A percentile compares a stretch with the other conserved stretches of the same genome.
Conservation (phyloP, 371 early-diverging fungal species). For the Mortierella sp. region DNA sequence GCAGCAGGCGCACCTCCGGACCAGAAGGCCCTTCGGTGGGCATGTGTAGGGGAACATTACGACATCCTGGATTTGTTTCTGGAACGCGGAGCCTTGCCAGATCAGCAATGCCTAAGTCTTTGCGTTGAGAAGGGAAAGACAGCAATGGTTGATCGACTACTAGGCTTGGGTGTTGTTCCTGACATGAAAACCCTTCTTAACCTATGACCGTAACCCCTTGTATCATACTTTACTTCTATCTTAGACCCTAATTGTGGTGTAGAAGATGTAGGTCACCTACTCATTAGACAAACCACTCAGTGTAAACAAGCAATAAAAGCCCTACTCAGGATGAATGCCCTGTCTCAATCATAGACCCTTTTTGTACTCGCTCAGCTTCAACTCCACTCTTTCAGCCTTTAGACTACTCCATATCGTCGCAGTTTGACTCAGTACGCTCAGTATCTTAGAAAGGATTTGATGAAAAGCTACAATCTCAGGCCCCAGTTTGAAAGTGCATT, state of each 20-base stretch:
- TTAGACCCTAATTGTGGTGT: neutral
- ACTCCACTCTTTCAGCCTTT: too few species aligned
- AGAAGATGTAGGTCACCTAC: too few species aligned
- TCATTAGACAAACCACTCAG: too few species aligned
- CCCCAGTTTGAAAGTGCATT: too few species aligned
- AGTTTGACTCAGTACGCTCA: too few species aligned
- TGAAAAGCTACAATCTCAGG: too few species aligned
- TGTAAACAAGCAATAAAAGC: too few species aligned
- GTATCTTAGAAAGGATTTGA: too few species aligned
- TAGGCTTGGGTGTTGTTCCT: constrained; percentile 42
- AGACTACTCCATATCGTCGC: too few species aligned
- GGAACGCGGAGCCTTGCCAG: constrained; percentile 35
- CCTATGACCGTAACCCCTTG: constrained; percentile 5
- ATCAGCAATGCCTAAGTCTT: constrained; percentile 29
- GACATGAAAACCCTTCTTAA: constrained; percentile 41
- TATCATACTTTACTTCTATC: neutral
- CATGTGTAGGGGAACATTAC: constrained; percentile 40
- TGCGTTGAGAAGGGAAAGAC: constrained; percentile 44
- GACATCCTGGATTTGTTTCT: constrained; percentile 36
- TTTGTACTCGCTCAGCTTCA: too few species aligned
- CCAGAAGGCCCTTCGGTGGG: constrained; percentile 39
- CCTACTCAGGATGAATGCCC: too few species aligned
- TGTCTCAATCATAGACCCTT: too few species aligned
- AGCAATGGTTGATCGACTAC: constrained; percentile 37
- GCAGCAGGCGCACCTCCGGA: constrained; percentile 33